These are phyloP conservation scores for Cadophora gregata DNA, from an alignment of 2,329 filamentous ascomycete species.

Conservation along the genomic window DNA sequence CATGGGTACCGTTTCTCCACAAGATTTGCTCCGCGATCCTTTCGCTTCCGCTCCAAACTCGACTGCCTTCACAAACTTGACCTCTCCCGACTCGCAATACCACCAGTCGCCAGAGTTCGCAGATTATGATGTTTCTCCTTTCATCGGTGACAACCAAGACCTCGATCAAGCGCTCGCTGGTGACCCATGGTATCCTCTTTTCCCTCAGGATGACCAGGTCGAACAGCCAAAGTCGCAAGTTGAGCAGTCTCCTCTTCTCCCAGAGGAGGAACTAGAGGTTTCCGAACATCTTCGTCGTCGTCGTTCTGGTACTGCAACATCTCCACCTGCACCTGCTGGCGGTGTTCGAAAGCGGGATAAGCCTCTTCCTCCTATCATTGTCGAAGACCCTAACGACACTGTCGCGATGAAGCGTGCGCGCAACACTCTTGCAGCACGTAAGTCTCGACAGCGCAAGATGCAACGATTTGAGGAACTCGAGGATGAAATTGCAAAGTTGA, in stretches of 20 bases:
- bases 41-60: conserved; percentile 82
- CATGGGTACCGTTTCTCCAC: conserved; percentile 79
- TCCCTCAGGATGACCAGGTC: conserved; percentile 57
- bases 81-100: conserved; percentile 75
- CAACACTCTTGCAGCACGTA: conserved; percentile 91
- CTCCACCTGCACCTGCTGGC: conserved; percentile 74
- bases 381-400: conserved; percentile 75
- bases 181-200: conserved; percentile 76
- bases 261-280: conserved; percentile 56
- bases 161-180: conserved; percentile 51
- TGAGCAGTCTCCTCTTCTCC: conserved; percentile 39
- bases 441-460: conserved; percentile 87
- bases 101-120: conserved; percentile 76
- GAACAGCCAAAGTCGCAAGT: conserved; percentile 39
- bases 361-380: conserved; percentile 77
- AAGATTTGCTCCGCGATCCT: conserved; percentile 75
- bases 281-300: conserved; percentile 50
- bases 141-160: conserved; percentile 66
- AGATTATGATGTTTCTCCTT: conserved; percentile 80
- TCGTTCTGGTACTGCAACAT: conserved; percentile 63
- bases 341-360: conserved; percentile 78
- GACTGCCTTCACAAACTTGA: conserved; percentile 80
- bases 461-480: conserved; percentile 77
- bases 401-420: conserved; percentile 91
- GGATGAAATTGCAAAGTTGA: conserved; percentile 71